Evolutionary conservation across 345 rosid genomes (phyloP).

Genomic region (Citrus trifoliata): DNA sequence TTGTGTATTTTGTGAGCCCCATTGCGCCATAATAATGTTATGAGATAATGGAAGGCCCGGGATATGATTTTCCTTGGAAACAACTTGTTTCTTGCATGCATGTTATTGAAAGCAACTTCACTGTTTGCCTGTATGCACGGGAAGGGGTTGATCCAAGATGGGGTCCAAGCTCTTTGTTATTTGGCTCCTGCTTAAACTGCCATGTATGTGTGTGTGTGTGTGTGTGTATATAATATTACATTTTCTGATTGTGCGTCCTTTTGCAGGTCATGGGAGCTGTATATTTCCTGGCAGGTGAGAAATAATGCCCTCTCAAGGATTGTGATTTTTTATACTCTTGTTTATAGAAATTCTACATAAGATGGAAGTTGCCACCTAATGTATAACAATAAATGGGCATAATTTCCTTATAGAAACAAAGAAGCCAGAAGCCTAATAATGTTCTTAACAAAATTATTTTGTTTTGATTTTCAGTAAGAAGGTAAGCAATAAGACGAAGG

Average conservation of each 20-base stretch:
- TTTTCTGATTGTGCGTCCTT: conserved; percentile 16
- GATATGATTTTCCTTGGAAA: conserved; percentile 13
- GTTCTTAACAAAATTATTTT: background rate
- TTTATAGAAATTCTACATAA: background rate
- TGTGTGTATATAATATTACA: conserved; percentile 2
- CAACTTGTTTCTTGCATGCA: conserved; percentile 5
- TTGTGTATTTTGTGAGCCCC: conserved; percentile 21
- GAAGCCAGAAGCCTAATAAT: background rate
- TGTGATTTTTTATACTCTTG: background rate
- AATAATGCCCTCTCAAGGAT: background rate
- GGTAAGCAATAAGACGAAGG: conserved; percentile 59
- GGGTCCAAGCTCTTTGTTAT: conserved; percentile 12
- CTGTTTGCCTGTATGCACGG: conserved; percentile 6
- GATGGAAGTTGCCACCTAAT: background rate
- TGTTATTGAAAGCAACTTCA: conserved; percentile 13
- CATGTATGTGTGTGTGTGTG: too few species aligned
- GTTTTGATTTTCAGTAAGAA: conserved; percentile 55
- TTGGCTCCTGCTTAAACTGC: background rate
- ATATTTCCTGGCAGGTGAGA: conserved; percentile 92
- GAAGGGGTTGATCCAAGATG: background rate
- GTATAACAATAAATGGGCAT: background rate
- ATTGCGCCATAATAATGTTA: conserved; percentile 11
- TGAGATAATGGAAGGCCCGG: background rate
- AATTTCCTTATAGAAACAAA: conserved; percentile 5
- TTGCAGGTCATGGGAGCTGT: conserved; percentile 91